Base-by-base conservation (phyloP, 768 basidiomycete genomes). In the Rossbeevera mucosa region DNA sequence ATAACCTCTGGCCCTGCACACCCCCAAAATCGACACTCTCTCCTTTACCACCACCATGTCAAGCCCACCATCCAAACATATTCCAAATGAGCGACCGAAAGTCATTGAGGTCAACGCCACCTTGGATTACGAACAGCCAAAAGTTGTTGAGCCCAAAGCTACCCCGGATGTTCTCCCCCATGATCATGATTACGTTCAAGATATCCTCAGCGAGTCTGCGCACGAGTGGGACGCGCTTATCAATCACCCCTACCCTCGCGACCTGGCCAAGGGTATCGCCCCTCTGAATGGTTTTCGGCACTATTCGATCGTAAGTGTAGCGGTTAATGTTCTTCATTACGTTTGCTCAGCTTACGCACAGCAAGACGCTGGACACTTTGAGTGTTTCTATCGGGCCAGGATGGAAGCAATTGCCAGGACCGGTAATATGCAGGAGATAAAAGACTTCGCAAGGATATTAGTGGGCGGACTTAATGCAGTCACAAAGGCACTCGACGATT, bases 321-420 rank as follows among this genome's bases (percentile, higher is more conserved):
- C 22, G 8, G 7, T 16, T 18, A 18, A 22, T 16, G 1, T 5
- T 7, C 7, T 26, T 26, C 29, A 7, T 18, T 2, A 6, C 1
- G 12, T 40, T 4, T 5, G 16, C 22, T 28, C 7, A 18, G 16
- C 8, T 1, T 11, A 14, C 3, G 9, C 5, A 24, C 24, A 54
- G 53, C 53, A 54, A 45, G 51, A 54, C 13, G 51, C 24, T 20
- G 9, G 16, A 14, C 53, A 54, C 20, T 52, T 54, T 4, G 53
- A 53, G 18, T 22, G 41, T 31, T 54, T 31, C 21, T 54, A 45
- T 38, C 21, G 53, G 16, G 11, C 40, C 7, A 40, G 38, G 8
- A 54, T 26, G 36, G 44, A 31, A 21, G 29, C 53, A 4, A 21
- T 54, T 28, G 13, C 21, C 9, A 22, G 29, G 21, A 21, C 36